A percentile compares a stretch with the other conserved stretches of the same genome.
Evolutionary conservation across 805 yeast genomes (phyloP).

Genomic region (Ogataea methanolica): DNA sequence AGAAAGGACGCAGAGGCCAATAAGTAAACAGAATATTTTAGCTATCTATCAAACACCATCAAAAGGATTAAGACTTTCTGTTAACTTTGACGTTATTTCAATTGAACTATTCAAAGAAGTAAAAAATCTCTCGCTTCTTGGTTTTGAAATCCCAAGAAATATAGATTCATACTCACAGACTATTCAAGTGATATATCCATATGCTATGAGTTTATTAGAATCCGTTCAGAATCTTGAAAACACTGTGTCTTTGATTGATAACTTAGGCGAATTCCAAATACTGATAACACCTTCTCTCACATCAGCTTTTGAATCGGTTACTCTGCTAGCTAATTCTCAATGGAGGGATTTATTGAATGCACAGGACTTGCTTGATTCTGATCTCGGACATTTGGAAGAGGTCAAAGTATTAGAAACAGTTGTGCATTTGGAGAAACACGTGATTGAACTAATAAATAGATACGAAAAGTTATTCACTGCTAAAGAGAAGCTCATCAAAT

Average conservation of each 20-base stretch:
- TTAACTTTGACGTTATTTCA: conserved; percentile 48
- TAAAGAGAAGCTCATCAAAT: conserved; percentile 21
- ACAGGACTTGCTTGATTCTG: conserved; percentile 38
- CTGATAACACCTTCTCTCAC: conserved; percentile 29
- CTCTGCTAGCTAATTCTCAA: conserved; percentile 32
- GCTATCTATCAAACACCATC: conserved; percentile 25
- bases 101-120: conserved; percentile 49
- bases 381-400: conserved; percentile 20
- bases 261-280: conserved; percentile 37
- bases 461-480: conserved; percentile 26
- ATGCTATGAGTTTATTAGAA: conserved; percentile 50
- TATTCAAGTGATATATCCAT: conserved; percentile 50
- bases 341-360: conserved; percentile 56
- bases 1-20: conserved; percentile 8
- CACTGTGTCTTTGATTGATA: conserved; percentile 6
- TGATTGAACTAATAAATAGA: conserved; percentile 28
- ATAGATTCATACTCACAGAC: conserved; percentile 43
- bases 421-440: conserved; percentile 28
- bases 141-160: conserved; percentile 53
- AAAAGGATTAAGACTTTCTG: conserved; percentile 28
- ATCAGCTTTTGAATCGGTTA: conserved; percentile 31
- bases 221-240: conserved; percentile 38
- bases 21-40: conserved; percentile 29
- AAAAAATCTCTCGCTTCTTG: conserved; percentile 43
- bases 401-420: conserved; percentile 29